Conservation (phyloP, 2,329 filamentous ascomycete genomes). For the Coniochaeta prunicola region DNA sequence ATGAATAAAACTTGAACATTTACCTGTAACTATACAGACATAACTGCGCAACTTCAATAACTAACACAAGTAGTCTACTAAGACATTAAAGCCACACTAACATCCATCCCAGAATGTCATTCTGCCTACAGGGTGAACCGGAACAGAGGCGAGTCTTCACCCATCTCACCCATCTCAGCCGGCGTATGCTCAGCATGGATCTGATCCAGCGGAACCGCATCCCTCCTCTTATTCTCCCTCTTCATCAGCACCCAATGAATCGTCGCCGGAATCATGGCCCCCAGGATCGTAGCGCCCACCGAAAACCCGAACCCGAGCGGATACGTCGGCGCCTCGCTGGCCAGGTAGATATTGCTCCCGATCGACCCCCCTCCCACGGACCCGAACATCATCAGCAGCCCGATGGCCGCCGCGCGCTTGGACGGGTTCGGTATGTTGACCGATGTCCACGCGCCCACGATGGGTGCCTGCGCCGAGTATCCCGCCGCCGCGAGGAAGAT, state of each 20-base stretch:
- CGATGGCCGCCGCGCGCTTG: slow-evolving; percentile 14
- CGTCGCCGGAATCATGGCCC: slow-evolving; percentile 8
- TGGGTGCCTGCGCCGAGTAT: slow-evolving; percentile 9
- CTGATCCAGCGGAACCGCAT: slow-evolving; percentile 2
- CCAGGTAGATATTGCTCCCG: slow-evolving; percentile 14
- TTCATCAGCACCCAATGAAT: slow-evolving; percentile 8
- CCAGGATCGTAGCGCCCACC: slow-evolving; percentile 7
- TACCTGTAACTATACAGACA: too few relatives aligned
- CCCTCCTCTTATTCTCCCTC: slow-evolving; percentile 8
- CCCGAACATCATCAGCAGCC: slow-evolving; percentile 11
- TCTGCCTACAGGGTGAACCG: slow-evolving; percentile 5
- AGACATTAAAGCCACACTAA: too few relatives aligned
- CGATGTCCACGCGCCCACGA: slow-evolving; percentile 9
- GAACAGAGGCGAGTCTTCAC: slow-evolving; percentile 9
- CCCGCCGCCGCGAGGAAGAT: slow-evolving; percentile 15
- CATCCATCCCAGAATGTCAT: neutral
- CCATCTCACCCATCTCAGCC: slow-evolving; percentile 8
- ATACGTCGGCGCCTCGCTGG: slow-evolving; percentile 12
- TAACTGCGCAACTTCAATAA: too few relatives aligned
- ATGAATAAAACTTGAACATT: too few relatives aligned
- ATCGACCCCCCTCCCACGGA: slow-evolving; percentile 9
- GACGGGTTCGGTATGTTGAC: slow-evolving; percentile 10
- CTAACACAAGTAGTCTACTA: too few relatives aligned
- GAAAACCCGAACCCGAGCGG: slow-evolving; percentile 8
- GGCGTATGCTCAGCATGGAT: slow-evolving; percentile 6